Conservation (phyloP, 1,284 basidiomycete species). For the Cutaneotrichosporon curvatum region DNA sequence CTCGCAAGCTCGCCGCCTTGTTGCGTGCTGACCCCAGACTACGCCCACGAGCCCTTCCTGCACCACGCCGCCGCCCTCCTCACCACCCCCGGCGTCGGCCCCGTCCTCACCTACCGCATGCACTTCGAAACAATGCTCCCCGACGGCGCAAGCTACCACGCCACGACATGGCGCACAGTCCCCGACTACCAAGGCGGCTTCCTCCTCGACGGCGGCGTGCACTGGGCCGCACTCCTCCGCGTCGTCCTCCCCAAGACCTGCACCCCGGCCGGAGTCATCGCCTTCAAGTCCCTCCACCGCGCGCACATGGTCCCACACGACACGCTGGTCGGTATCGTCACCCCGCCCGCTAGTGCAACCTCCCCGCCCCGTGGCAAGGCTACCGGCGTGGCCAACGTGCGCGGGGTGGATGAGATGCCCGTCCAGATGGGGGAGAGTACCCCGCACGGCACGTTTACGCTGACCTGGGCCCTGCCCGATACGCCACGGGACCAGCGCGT, state of each 20-base stretch:
- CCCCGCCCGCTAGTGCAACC: conserved; percentile 53
- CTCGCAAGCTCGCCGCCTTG: no score
- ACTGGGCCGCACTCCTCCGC: conserved; percentile 35
- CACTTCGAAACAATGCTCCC: conserved; percentile 55
- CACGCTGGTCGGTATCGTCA: conserved; percentile 54
- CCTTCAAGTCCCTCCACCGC: conserved; percentile 61
- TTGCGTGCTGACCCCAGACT: conserved; percentile 50
- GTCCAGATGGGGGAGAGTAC: conserved; percentile 26
- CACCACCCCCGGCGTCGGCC: conserved; percentile 56
- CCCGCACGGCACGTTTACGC: conserved; percentile 32
- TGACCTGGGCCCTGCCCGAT: conserved; percentile 36
- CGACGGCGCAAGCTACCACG: conserved; percentile 63
- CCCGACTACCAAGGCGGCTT: conserved; percentile 71
- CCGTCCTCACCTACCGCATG: conserved; percentile 41
- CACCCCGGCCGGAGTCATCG: conserved; percentile 54
- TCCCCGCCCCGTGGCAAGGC: conserved; percentile 53
- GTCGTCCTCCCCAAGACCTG: conserved; percentile 23
- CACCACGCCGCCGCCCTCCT: conserved; percentile 52
- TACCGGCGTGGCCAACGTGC: conserved; percentile 5
- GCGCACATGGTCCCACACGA: conserved; percentile 66
- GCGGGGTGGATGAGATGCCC: conserved; percentile 18
- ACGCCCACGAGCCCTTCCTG: conserved; percentile 61
- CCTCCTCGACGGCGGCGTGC: conserved; percentile 46
- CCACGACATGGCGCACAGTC: conserved; percentile 70
- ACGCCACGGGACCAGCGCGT: conserved; percentile 14